Base-by-base conservation (phyloP, 208 protist genomes). In the Crithidia bombi region DNA sequence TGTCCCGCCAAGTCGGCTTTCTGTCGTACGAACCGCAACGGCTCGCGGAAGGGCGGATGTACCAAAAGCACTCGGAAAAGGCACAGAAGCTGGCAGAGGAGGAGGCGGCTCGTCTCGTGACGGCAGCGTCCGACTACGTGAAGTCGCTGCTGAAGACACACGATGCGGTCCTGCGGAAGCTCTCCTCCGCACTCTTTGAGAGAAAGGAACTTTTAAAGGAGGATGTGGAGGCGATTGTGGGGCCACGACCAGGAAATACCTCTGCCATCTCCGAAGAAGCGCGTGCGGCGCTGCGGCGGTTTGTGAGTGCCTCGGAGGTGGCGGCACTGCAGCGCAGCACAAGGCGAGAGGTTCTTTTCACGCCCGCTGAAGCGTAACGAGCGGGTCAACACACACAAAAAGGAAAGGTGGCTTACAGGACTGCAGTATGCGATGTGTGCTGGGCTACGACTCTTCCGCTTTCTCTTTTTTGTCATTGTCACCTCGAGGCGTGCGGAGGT, bases 1-100 rank as follows among this genome's bases (percentile, higher is more conserved):
- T 95, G 81, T 92, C 87, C 0, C 75, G 69, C 19, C 65, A 67
- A 14, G 86, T 94, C 12, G 90, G 90, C 0, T 68, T 93, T 15
- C 84, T 96, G 28, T 76, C 89, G 5, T 88, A 81, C 77, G 87
- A 94, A 54, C 86, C 85, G 28, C 84, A 94, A 74, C 77, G 87
- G 3, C 74, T 96, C 30, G 74, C 73, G 15, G 85, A 94, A 69
- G 93, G 93, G 30, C 88, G 89, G 35, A 83, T 94, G 68, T 66
- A 81, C 39, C 89, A 94, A 71, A 78, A 81, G 43, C 79, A 90
- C 78, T 91, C 87, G 11, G 80, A 87, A 54, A 54, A 67, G 26
- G 64, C 73, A 17, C 87, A 94, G 65, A 63, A 64, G 39, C 47
- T 67, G 65, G 89, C 89, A 2, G 90, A 97, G 69, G 61, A 75